Conservation (phyloP, 306 rosid species). For the Dalbergia cultrata region DNA sequence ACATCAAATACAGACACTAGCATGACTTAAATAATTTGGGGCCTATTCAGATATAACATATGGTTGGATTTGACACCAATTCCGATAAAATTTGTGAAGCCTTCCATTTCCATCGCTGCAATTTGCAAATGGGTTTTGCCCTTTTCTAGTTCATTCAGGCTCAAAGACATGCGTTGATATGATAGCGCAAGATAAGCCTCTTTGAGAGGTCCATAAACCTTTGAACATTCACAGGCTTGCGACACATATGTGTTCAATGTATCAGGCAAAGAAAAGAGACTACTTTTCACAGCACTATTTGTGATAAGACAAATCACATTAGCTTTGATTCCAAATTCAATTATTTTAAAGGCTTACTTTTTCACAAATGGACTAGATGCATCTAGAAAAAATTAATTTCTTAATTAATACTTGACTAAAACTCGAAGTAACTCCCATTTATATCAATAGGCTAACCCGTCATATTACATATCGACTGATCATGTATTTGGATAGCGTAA, state of each 20-base stretch:
- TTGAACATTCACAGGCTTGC: background rate
- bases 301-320: background rate
- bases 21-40: background rate
- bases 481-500: too few relatives aligned
- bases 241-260: background rate
- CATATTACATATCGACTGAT: too few relatives aligned
- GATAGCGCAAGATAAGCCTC: background rate
- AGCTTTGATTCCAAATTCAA: background rate
- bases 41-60: background rate
- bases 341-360: too few relatives aligned
- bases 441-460: background rate
- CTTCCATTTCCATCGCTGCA: too few relatives aligned
- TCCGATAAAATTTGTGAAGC: too few relatives aligned
- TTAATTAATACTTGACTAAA: too few relatives aligned
- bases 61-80: background rate
- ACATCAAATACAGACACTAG: background rate
- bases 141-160: too few relatives aligned
- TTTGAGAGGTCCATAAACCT: background rate
- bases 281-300: background rate
- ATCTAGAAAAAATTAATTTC: background rate
- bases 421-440: background rate
- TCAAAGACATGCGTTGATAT: background rate
- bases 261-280: background rate
- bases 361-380: background rate
- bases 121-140: too few relatives aligned